Percentiles rank a stretch among this genome's conserved stretches.
Evolutionary conservation across 1,139 yeast genomes (phyloP).

Genomic region (Yamadazyma siamensis): DNA sequence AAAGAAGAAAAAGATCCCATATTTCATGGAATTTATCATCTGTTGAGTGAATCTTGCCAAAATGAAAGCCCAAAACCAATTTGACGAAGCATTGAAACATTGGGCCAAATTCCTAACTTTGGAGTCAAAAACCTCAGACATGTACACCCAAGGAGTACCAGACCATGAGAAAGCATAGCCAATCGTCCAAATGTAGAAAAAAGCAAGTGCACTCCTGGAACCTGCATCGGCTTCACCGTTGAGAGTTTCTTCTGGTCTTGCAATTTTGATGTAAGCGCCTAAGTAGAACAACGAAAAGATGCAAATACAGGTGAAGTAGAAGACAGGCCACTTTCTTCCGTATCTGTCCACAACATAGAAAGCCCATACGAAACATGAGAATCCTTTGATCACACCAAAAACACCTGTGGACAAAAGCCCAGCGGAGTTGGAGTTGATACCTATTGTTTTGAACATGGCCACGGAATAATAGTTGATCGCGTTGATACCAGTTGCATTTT

Average conservation of each 20-base stretch:
- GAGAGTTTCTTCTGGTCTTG: slow-evolving; percentile 23
- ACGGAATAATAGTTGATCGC: slow-evolving; percentile 32
- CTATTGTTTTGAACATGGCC: slow-evolving; percentile 26
- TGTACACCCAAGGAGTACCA: slow-evolving; percentile 47
- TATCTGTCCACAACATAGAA: slow-evolving; percentile 41
- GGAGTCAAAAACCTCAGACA: slow-evolving; percentile 43
- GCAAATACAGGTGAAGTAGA: slow-evolving; percentile 41
- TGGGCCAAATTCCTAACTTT: slow-evolving; percentile 41
- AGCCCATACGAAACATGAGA: slow-evolving; percentile 39
- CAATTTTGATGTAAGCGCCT: slow-evolving; percentile 45
- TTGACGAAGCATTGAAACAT: slow-evolving; percentile 39
- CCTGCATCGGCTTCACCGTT: slow-evolving; percentile 22
- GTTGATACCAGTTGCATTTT: slow-evolving; percentile 29
- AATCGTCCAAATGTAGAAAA: slow-evolving; percentile 45
- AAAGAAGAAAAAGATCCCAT: slow-evolving; percentile 42
- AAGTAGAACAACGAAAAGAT: slow-evolving; percentile 47
- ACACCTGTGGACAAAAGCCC: slow-evolving; percentile 55
- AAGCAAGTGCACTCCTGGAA: slow-evolving; percentile 46
- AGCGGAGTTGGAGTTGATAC: slow-evolving; percentile 28
- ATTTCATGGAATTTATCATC: slow-evolving; percentile 36
- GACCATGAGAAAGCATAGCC: slow-evolving; percentile 41
- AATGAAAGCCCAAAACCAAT: slow-evolving; percentile 49
- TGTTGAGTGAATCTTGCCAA: slow-evolving; percentile 43
- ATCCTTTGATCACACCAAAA: slow-evolving; percentile 50
- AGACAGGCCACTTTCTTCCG: slow-evolving; percentile 43